Base-by-base conservation (phyloP, 441 rosid genomes). In the Dalechampia spathulata region DNA sequence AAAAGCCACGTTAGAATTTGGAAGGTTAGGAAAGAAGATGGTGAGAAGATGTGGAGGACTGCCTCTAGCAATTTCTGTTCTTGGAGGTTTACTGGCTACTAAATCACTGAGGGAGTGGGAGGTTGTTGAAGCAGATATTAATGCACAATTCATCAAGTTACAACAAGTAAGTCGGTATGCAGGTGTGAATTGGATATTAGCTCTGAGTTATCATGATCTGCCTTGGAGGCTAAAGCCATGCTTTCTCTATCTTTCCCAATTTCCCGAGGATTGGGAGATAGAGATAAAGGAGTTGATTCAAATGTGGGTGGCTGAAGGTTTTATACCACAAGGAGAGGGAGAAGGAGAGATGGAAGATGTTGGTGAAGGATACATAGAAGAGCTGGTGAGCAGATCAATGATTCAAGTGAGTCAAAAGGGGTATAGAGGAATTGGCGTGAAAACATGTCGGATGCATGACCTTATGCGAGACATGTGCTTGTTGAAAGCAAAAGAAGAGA, bases 211-310 rank as follows among this genome's bases (percentile, higher is more conserved):
- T 17, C 14, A 57, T 4, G 52, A 70, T 52, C 47, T 76, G 39
- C 75, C 78, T 0, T 45, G 13, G 2, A 6, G 12, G 2, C 37
- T 76, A 49, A 73, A 56, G 52, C 63, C 68, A 38, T 73, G 76
- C 47, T 76, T 76, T 14, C 74, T 73, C 40, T 76, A 70, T 54
- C 25, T 73, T 9, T 67, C 71, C 9, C 69, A 72, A 19, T 76
- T 54, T 11, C 75, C 73, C 0, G 67, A 76, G 47, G 62, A 61
- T 14, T 42, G 40, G 14, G 39, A 72, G 58, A 69, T 64, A 19
- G 0, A 6, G 0, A 52, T 44, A 11, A 1, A 50, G 1, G 40
- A 0, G 15, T 17, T 75, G 47, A 52, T 66, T 27, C 34, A 48
- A n/a, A 16, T 6, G 4, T 68, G 74, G 74, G 61, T 50, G 7